A percentile compares a stretch with the other conserved stretches of the same genome.
Evolutionary conservation across 2,329 filamentous ascomycete species (phyloP).

Genomic region (Mariannaea sp.): DNA sequence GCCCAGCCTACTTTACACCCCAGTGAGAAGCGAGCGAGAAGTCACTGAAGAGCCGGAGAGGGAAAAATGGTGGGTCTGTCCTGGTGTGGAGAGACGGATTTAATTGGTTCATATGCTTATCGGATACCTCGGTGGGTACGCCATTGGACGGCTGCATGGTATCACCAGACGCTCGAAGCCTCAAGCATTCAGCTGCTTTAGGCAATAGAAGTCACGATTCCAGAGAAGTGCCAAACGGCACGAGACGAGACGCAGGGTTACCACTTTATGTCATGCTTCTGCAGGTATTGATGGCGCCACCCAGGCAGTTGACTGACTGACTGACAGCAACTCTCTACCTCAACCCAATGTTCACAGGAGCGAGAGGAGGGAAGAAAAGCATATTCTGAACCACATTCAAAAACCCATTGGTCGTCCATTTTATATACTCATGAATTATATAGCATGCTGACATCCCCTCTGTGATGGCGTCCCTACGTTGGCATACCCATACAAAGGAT

Average conservation of each 20-base stretch:
- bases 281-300: no score
- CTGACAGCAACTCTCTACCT: no score
- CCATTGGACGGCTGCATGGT: conserved; percentile 19
- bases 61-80: conserved; percentile 17
- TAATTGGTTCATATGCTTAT: conserved; percentile 37
- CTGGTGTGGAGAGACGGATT: conserved; percentile 18
- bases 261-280: background rate
- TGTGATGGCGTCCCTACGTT: no score
- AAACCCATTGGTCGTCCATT: no score
- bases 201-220: conserved; percentile 2
- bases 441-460: no score
- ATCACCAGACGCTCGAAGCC: conserved; percentile 15
- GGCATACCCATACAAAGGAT: no score
- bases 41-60: background rate
- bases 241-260: no score
- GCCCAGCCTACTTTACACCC: conserved; percentile 5
- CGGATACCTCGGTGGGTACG: conserved; percentile 31
- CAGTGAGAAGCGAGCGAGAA: background rate
- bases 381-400: no score
- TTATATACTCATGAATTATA: no score
- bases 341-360: no score
- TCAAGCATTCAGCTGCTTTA: conserved; percentile 4
- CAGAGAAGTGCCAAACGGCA: background rate
- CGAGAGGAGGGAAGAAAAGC: no score
- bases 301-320: no score